These are phyloP conservation scores for Cyclaneusma minus DNA, from an alignment of 2,329 filamentous ascomycete species.

Conservation along the genomic window DNA sequence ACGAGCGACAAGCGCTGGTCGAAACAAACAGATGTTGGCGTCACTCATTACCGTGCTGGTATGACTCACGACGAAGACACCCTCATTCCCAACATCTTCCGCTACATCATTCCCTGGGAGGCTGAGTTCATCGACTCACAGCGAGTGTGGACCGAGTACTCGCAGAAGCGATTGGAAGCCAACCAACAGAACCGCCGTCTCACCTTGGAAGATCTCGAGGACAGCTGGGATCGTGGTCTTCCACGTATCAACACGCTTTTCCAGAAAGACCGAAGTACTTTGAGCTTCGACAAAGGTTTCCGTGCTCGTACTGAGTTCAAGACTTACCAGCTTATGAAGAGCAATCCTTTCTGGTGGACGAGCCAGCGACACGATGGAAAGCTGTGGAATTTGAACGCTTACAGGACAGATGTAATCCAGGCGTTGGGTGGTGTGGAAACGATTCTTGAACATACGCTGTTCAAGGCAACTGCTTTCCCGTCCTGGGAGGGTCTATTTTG, in stretches of 20 bases:
- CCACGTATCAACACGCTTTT: slow-evolving; percentile 97
- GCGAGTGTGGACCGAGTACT: slow-evolving; percentile 97
- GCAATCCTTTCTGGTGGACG: slow-evolving; percentile 99
- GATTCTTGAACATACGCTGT: slow-evolving; percentile 89
- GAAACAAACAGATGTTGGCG: slow-evolving; percentile 92
- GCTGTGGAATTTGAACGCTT: slow-evolving; percentile 91
- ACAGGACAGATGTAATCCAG: slow-evolving; percentile 93
- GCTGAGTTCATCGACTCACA: slow-evolving; percentile 98
- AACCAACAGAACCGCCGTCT: slow-evolving; percentile 93
- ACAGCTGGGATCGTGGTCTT: slow-evolving; percentile 95
- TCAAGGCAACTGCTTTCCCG: slow-evolving; percentile 92
- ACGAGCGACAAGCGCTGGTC: slow-evolving; percentile 97
- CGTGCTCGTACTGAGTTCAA: slow-evolving; percentile 92
- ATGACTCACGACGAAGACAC: slow-evolving; percentile 99
- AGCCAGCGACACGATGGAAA: slow-evolving; percentile 95
- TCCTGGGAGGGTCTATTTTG: slow-evolving; percentile 96
- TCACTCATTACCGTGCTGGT: slow-evolving; percentile 91
- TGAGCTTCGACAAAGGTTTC: slow-evolving; percentile 98
- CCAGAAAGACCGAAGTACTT: slow-evolving; percentile 92
- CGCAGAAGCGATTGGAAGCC: slow-evolving; percentile 90
- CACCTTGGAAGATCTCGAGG: slow-evolving; percentile 90
- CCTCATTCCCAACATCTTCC: slow-evolving; percentile 95
- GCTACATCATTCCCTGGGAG: slow-evolving; percentile 98
- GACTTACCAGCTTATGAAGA: slow-evolving; percentile 97
- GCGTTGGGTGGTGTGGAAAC: slow-evolving; percentile 93